Conservation (phyloP, 768 basidiomycete genomes). For the Hirschioporus abietinus region DNA sequence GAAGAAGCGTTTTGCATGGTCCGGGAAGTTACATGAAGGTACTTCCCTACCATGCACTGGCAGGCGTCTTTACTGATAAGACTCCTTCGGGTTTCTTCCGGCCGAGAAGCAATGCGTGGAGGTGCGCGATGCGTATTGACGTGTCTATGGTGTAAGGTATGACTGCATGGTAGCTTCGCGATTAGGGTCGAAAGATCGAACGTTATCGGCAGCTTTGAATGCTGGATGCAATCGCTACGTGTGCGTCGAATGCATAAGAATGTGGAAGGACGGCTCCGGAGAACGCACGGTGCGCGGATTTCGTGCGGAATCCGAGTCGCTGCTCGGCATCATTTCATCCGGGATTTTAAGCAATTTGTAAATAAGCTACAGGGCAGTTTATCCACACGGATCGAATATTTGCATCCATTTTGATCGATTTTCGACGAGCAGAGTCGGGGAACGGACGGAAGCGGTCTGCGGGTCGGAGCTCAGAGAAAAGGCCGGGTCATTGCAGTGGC, state of each 20-base stretch:
- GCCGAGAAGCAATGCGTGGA: too few species aligned
- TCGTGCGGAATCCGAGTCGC: background rate
- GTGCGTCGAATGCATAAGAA: background rate
- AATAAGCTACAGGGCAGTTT: background rate
- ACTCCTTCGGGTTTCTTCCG: too few species aligned
- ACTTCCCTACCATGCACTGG: too few species aligned
- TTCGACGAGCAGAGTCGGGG: background rate
- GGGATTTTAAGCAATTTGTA: background rate
- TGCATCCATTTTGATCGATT: background rate
- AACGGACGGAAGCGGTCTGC: background rate
- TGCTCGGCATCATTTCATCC: background rate
- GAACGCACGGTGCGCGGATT: background rate
- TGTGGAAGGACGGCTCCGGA: background rate
- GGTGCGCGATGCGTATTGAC: too few species aligned
- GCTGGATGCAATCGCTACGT: background rate
- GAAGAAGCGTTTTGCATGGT: too few species aligned
- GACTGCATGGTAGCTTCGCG: too few species aligned
- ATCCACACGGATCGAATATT: background rate
- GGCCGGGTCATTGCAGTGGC: background rate
- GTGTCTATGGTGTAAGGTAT: too few species aligned
- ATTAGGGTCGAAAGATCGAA: background rate
- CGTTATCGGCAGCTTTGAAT: background rate
- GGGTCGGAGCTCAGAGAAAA: background rate
- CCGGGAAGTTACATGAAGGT: too few species aligned
- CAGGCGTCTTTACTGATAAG: too few species aligned